Evolutionary conservation across 805 yeast genomes (phyloP).

Genomic region (Saccharomycopsis amapae): DNA sequence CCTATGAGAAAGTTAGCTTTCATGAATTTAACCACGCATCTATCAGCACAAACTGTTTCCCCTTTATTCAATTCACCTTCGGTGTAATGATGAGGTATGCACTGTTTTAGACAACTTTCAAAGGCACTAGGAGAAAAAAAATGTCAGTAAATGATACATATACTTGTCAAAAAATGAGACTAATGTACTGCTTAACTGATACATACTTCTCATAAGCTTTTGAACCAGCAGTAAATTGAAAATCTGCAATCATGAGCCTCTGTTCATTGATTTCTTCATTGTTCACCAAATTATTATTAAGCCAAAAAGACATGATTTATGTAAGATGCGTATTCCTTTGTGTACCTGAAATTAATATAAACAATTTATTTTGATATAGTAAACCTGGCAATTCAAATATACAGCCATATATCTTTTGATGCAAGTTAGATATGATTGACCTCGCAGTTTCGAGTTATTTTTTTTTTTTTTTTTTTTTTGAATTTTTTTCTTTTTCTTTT

Average conservation of each 20-base stretch:
- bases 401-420: too few relatives aligned
- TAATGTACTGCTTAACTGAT: not conserved
- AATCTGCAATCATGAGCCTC: slow-evolving; percentile 54
- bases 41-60: slow-evolving; percentile 71
- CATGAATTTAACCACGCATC: slow-evolving; percentile 73
- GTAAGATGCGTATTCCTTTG: too few relatives aligned
- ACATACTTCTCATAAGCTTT: slow-evolving; percentile 42
- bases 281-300: not conserved
- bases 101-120: slow-evolving; percentile 60
- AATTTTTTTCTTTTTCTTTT: too few relatives aligned
- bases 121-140: slow-evolving; percentile 36
- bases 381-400: too few relatives aligned
- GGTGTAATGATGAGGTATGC: slow-evolving; percentile 71
- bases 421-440: too few relatives aligned
- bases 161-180: too few relatives aligned
- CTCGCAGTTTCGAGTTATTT: too few relatives aligned
- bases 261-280: slow-evolving; percentile 51
- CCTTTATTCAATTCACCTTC: slow-evolving; percentile 84
- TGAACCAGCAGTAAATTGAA: slow-evolving; percentile 62
- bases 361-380: too few relatives aligned
- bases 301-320: slow-evolving; percentile 2
- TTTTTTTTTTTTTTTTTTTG: too few relatives aligned
- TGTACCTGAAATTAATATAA: too few relatives aligned
- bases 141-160: too few relatives aligned
- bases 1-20: not conserved